Evolutionary conservation across 768 basidiomycete species (phyloP).

Genomic region (Paxillus ammoniavirescens): DNA sequence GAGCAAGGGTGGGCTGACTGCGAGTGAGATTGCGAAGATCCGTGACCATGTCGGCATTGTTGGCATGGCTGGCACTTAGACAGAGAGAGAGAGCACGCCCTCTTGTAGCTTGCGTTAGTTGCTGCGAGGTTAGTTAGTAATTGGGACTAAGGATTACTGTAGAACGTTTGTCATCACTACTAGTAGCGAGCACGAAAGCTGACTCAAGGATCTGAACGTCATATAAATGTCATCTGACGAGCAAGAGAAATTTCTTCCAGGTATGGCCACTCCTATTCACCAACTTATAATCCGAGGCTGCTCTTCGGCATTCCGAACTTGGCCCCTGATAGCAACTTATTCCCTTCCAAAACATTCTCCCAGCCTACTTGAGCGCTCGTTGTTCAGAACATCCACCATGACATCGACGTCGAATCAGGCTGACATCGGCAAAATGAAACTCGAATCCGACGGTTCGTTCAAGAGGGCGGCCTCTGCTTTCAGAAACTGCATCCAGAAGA

Average conservation of each 20-base stretch:
- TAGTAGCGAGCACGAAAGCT: neutral
- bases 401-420: conserved; percentile 34
- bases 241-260: conserved; percentile 9
- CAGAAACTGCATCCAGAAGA: conserved; percentile 53
- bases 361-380: neutral
- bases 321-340: conserved; percentile 6
- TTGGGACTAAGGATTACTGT: conserved; percentile 7
- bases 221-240: neutral
- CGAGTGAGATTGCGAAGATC: conserved; percentile 89
- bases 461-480: conserved; percentile 53
- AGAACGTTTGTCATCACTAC: conserved; percentile 12
- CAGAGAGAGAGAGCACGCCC: neutral
- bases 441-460: conserved; percentile 64
- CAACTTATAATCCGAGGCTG: conserved; percentile 9
- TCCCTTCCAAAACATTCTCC: neutral
- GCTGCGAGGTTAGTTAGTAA: neutral
- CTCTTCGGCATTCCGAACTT: neutral
- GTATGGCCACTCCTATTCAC: conserved; percentile 13
- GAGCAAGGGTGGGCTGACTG: conserved; percentile 75
- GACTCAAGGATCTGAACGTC: neutral
- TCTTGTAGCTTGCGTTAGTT: neutral
- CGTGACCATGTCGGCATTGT: conserved; percentile 83
- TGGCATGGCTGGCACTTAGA: conserved; percentile 82
- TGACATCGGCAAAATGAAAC: conserved; percentile 55
- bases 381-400: conserved; percentile 24